Evolutionary conservation across 345 rosid species (phyloP).

Genomic region (Salix koriyanagi): DNA sequence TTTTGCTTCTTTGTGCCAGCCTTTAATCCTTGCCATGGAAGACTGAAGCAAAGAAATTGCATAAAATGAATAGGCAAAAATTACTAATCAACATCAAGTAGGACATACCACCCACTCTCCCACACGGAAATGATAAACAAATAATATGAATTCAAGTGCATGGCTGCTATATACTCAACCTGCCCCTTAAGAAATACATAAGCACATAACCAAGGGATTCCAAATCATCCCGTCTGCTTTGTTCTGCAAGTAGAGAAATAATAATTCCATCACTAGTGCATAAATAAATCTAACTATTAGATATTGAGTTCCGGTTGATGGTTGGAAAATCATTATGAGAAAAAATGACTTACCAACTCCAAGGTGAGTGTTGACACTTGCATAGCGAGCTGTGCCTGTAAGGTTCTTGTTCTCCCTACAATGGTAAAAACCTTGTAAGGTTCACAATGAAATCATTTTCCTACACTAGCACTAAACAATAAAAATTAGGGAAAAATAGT

Average conservation of each 20-base stretch:
- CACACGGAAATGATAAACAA: background rate
- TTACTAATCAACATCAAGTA: background rate
- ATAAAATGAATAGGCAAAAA: constrained; percentile 14
- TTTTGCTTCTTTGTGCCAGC: constrained; percentile 97
- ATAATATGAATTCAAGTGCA: background rate
- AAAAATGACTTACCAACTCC: constrained; percentile 69
- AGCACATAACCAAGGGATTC: constrained; percentile 98
- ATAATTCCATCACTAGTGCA: background rate
- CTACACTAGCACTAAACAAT: background rate
- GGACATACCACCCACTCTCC: background rate
- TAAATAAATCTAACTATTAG: background rate
- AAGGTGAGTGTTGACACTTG: constrained; percentile 95
- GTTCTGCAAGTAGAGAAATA: constrained; percentile 51
- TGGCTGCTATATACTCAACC: constrained; percentile 37
- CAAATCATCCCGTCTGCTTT: constrained; percentile 98
- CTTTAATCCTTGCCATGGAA: constrained; percentile 97
- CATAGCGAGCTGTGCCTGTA: constrained; percentile 97
- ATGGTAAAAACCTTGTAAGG: constrained; percentile 11
- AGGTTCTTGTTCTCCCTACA: constrained; percentile 93
- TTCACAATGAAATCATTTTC: background rate
- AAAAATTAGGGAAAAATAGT: background rate
- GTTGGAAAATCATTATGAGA: background rate
- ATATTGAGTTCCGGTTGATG: background rate
- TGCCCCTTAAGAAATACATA: constrained; percentile 95
- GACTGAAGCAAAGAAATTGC: constrained; percentile 43